Evolutionary conservation across 1,139 yeast species (phyloP).

Genomic region (Entelexis sorbosivorans): DNA sequence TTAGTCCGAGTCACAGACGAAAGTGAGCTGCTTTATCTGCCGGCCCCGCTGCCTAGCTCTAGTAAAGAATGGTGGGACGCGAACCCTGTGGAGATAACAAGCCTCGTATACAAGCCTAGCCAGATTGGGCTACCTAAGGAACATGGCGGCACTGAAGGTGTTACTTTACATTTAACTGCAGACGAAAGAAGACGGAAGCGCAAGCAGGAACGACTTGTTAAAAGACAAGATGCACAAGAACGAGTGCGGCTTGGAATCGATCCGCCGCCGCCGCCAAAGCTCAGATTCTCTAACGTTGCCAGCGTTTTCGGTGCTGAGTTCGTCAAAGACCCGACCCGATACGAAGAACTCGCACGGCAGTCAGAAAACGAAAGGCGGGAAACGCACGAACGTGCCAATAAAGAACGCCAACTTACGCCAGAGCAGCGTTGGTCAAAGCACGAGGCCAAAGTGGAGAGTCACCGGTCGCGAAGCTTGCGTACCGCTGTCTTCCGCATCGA

Average conservation of each 20-base stretch:
- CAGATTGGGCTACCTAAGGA: neutral
- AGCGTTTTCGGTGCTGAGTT: slow-evolving; percentile 76
- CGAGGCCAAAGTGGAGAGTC: slow-evolving; percentile 37
- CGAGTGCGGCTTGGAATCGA: slow-evolving; percentile 69
- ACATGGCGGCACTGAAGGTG: neutral
- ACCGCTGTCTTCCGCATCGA: slow-evolving; percentile 53
- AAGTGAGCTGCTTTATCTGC: neutral
- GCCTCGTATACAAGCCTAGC: slow-evolving; percentile 3
- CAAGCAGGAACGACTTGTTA: slow-evolving; percentile 54
- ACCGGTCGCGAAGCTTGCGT: slow-evolving; percentile 45
- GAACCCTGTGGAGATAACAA: neutral
- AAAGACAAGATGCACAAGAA: slow-evolving; percentile 63
- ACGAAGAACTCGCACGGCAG: slow-evolving; percentile 58
- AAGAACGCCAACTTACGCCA: slow-evolving; percentile 47
- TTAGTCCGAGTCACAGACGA: neutral
- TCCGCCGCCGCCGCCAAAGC: slow-evolving; percentile 84
- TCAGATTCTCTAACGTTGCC: slow-evolving; percentile 72
- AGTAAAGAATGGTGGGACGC: slow-evolving; percentile 17
- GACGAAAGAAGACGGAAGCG: slow-evolving; percentile 66
- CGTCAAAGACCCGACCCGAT: slow-evolving; percentile 79
- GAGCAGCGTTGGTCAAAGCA: slow-evolving; percentile 45
- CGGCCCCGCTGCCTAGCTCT: neutral
- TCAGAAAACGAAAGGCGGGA: slow-evolving; percentile 56
- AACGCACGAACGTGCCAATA: slow-evolving; percentile 54
- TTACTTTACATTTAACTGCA: slow-evolving; percentile 52